Percentiles rank a stretch among this genome's conserved stretches.
Evolutionary conservation across 768 basidiomycete genomes (phyloP).

Genomic region (Daedaleopsis nitida): DNA sequence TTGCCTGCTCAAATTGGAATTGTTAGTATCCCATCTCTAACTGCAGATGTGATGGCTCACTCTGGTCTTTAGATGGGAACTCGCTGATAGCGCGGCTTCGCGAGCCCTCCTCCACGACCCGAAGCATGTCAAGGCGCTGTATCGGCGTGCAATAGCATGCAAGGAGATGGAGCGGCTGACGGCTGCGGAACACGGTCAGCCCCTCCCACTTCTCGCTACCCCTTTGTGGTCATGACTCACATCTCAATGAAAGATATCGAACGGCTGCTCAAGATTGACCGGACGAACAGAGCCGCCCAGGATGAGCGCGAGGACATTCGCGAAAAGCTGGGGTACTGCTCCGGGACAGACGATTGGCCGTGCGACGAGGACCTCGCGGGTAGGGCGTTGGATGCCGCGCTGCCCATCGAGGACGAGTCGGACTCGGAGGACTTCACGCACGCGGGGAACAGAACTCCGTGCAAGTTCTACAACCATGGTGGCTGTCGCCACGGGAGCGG

Average conservation of each 20-base stretch:
- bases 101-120: conserved; percentile 34
- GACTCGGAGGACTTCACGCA: conserved; percentile 60
- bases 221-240: not conserved
- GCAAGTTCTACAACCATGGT: conserved; percentile 58
- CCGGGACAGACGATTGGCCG: not conserved
- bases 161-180: conserved; percentile 28
- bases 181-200: conserved; percentile 28
- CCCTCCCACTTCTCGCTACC: not conserved
- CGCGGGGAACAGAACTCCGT: conserved; percentile 52
- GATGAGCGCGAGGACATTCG: no score
- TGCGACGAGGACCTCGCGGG: conserved; percentile 15
- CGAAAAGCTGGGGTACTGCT: no score
- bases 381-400: conserved; percentile 30
- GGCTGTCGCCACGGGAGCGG: conserved; percentile 45
- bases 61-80: conserved; percentile 32
- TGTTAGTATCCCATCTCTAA: conserved; percentile 16
- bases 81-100: conserved; percentile 33
- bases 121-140: conserved; percentile 37
- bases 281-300: no score
- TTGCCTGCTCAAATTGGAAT: conserved; percentile 43
- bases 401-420: conserved; percentile 44
- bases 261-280: no score
- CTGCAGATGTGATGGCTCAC: no score
- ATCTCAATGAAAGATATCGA: not conserved
- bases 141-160: conserved; percentile 36